These are phyloP conservation scores for Stromatinia cepivora DNA, from an alignment of 2,329 filamentous ascomycete species.

Conservation along the genomic window DNA sequence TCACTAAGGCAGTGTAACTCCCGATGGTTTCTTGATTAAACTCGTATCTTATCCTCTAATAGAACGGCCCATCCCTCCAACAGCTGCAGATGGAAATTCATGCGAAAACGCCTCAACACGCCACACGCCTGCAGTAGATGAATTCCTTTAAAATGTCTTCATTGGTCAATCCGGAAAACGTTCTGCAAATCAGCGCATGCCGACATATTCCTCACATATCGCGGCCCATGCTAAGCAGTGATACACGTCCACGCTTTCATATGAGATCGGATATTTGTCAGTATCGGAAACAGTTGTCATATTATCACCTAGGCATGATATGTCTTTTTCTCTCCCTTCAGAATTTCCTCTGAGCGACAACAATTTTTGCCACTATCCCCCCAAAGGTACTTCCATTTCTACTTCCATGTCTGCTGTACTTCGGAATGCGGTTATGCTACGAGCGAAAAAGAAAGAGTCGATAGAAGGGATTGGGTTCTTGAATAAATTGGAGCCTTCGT, in stretches of 20 bases:
- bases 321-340: not conserved
- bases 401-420: not conserved
- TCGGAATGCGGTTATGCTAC: not conserved
- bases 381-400: not conserved
- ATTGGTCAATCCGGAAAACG: constrained; percentile 29
- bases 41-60: constrained; percentile 18
- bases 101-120: constrained; percentile 28
- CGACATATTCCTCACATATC: constrained; percentile 22
- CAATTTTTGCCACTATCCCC: not conserved
- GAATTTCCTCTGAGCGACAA: not conserved
- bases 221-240: constrained; percentile 3
- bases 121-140: constrained; percentile 26
- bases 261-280: constrained; percentile 21
- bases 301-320: not conserved
- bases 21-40: constrained; percentile 8
- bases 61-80: constrained; percentile 8
- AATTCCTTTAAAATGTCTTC: constrained; percentile 18
- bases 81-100: constrained; percentile 31
- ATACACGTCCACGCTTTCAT: constrained; percentile 6
- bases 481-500: not conserved
- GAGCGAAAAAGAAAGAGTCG: not conserved
- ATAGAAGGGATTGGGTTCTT: not conserved
- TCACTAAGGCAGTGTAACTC: constrained; percentile 6
- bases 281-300: constrained; percentile 4
- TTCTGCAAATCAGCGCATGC: constrained; percentile 30